A percentile compares a stretch with the other conserved stretches of the same genome.
phyloP scores from a whole-genome alignment of 768 basidiomycete species.

The Tricholoma sp. region DNA sequence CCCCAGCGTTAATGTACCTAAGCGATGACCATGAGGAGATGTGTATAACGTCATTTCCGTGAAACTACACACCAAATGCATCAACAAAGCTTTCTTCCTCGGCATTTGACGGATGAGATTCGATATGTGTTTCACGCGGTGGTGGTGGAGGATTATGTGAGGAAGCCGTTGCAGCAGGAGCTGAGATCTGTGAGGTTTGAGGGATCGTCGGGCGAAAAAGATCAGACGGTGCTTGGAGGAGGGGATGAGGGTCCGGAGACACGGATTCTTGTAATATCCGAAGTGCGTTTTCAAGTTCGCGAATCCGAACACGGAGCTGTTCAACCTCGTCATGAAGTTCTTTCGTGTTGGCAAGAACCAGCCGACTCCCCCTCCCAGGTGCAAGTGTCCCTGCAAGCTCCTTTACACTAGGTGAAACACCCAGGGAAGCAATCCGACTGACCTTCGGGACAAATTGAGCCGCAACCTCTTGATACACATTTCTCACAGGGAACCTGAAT shows the following conservation, averaged over 20 bases:
- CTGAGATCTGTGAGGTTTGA: background rate
- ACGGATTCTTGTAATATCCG: slow-evolving; percentile 41
- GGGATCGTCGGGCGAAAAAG: slow-evolving; percentile 4
- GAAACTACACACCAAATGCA: slow-evolving; percentile 36
- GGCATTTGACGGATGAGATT: background rate
- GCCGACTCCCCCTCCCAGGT: slow-evolving; percentile 56
- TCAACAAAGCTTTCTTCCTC: slow-evolving; percentile 44
- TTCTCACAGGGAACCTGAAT: slow-evolving; percentile 71
- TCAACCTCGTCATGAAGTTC: slow-evolving; percentile 68
- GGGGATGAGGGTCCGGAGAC: slow-evolving; percentile 45
- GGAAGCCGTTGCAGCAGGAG: background rate
- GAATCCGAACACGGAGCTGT: slow-evolving; percentile 46
- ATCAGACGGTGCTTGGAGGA: slow-evolving; percentile 25
- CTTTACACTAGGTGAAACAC: background rate
- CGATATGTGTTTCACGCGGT: background rate
- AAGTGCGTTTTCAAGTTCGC: slow-evolving; percentile 58
- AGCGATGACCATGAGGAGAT: background rate
- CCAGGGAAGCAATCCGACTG: slow-evolving; percentile 7
- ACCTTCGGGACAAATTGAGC: slow-evolving; percentile 77
- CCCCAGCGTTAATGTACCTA: slow-evolving; percentile 58
- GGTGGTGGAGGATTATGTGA: background rate
- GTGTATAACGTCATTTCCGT: background rate
- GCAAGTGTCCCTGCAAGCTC: slow-evolving; percentile 44
- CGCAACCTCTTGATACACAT: slow-evolving; percentile 71
- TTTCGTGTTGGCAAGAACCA: slow-evolving; percentile 64